Evolutionary conservation across 495 filamentous ascomycete genomes (phyloP), one percentile per base, ranked within the genome.

Genomic region (Aspergillus homomorphus): DNA sequence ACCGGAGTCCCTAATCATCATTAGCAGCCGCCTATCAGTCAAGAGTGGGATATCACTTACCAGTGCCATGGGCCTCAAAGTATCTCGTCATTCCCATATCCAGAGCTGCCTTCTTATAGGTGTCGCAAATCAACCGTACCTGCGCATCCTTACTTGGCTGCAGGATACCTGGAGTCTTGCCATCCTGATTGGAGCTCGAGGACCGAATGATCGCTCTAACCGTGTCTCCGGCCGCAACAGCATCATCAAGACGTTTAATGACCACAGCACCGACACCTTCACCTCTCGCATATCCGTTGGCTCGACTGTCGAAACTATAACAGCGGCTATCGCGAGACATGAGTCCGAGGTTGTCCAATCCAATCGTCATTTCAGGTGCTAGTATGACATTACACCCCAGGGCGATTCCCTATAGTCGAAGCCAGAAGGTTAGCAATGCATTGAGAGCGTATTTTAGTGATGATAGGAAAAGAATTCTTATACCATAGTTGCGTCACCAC

Each of bases 1-100:
- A 75, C 66, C 0, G 63, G 22, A 0, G 82, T 85, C 20, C 80
- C 81, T 41, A 9, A 9, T 5, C 28, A 16, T 1, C 15, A 28
- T 51, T 24, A 51, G 23, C 7, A 4, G 8, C 5, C 2, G 4
- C n/a, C 10, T 23, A 14, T 16, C 46, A 16, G 12, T 50, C 2
- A 8, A 21, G 51, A 38, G 12, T 38, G 1, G 24, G n/a, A 45
- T 3, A 42, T 28, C 28, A 12, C 46, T 50, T 4, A 50, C 46
- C 46, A 4, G 80, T 82, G 0, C 78, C 80, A 56, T 84, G 81
- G 3, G 77, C 79, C 57, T 73, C 71, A 16, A 83, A 64, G 44
- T 77, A 84, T 15, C 69, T 58, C 0, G 80, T 82, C 4, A 71
- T 57, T 5, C 46, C n/a, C 18, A 74, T 57, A 20, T 66, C 50